phyloP scores from a whole-genome alignment of 805 yeast genomes.

The Candida awuae region DNA sequence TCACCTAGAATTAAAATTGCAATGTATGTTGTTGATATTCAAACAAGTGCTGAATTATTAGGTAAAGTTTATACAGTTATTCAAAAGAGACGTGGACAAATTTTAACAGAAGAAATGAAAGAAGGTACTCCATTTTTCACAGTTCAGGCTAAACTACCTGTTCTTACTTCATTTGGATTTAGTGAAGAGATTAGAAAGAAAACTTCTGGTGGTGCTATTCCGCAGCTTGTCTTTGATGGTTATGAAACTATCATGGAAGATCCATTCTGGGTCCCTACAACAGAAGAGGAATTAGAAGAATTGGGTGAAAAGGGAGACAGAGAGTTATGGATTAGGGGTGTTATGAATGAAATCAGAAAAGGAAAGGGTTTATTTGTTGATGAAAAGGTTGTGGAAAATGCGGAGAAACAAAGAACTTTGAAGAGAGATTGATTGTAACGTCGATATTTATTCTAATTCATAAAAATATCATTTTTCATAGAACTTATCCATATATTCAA shows the following conservation, averaged over 20 bases:
- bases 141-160: slow-evolving; percentile 79
- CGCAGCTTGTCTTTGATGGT: slow-evolving; percentile 87
- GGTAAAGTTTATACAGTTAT: slow-evolving; percentile 95
- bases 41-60: slow-evolving; percentile 86
- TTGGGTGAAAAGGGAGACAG: slow-evolving; percentile 77
- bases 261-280: slow-evolving; percentile 99
- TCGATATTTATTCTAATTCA: background rate
- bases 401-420: slow-evolving; percentile 89
- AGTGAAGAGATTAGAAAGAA: slow-evolving; percentile 88
- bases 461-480: background rate
- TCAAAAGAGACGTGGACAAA: slow-evolving; percentile 77
- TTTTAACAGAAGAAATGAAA: slow-evolving; percentile 88
- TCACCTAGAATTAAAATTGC: slow-evolving; percentile 90
- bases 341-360: slow-evolving; percentile 74
- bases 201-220: slow-evolving; percentile 96
- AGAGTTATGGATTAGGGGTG: slow-evolving; percentile 82
- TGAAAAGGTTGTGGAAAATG: slow-evolving; percentile 82
- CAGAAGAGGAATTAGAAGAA: slow-evolving; percentile 92
- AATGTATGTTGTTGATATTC: slow-evolving; percentile 89
- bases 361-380: slow-evolving; percentile 86
- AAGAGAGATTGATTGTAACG: slow-evolving; percentile 56
- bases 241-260: slow-evolving; percentile 81
- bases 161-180: slow-evolving; percentile 93
- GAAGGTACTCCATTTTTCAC: slow-evolving; percentile 97
- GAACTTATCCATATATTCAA: background rate